Evolutionary conservation across 768 basidiomycete species (phyloP), one percentile per base, ranked within the genome.

Genomic region (Lepiota brunneoincarnata): DNA sequence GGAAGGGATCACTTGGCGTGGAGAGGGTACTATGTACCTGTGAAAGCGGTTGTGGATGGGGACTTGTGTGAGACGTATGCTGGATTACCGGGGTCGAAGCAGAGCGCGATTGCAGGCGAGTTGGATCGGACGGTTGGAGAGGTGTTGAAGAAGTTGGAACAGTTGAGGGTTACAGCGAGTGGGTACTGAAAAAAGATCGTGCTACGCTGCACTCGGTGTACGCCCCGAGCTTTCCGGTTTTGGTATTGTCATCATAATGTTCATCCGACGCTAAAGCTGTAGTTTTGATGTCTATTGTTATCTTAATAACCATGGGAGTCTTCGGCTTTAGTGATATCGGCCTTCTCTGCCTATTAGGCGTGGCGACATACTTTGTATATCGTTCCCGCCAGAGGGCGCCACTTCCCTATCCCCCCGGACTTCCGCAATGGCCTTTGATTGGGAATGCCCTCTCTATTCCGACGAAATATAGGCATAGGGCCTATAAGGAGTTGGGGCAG

Each of bases 71-170:
- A 99, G 72, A 84, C 83, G 18, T 99, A 89, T 64, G 89, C 93
- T 6, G 76, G 82, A 51, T 64, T 98, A 46, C 86, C 93, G 3
- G 87, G 85, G 49, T 69, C 81, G 41, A 94, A 96, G 74, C 97
- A 99, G 72, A 89, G 87, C 55, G 72, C 80, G 26, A 96, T 99
- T 57, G 96, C 96, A 2, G 84, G 81, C 15, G 97, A 98, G 71
- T 70, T 98, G 61, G 96, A 98, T 68, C 77, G 95, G 59, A 86
- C 83, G 15, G 87, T 96, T 5, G 89, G 91, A 1, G 97, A 99
- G 72, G 94, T 99, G 40, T 69, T 98, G 72, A 98, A 98, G 75
- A 99, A 99, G 78, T 72, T 98, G 58, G 96, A 98, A 72, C 89
- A 93, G 71, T 64, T 93, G 62, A 79, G 91, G 60, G 89, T 93